Conservation (phyloP, 768 basidiomycete genomes). For the Coprinellus aureogranulatus region DNA sequence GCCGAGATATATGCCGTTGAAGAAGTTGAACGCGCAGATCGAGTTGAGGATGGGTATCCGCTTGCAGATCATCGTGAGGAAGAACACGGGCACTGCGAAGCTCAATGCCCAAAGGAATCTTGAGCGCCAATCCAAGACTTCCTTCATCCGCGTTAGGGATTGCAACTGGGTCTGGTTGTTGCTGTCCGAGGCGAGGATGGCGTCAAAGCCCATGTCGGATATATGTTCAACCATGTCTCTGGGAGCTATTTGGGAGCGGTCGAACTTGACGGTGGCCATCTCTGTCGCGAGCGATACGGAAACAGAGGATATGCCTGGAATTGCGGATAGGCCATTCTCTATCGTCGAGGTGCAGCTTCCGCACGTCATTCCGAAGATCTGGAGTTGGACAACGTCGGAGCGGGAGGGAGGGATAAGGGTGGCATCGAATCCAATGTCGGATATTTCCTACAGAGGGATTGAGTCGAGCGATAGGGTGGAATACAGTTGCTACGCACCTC, state of each 20-base stretch:
- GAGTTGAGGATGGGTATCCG: conserved; percentile 59
- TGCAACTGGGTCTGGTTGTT: conserved; percentile 80
- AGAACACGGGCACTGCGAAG: conserved; percentile 93
- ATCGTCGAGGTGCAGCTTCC: conserved; percentile 77
- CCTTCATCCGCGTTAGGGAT: conserved; percentile 84
- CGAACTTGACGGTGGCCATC: conserved; percentile 73
- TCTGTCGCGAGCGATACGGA: conserved; percentile 76
- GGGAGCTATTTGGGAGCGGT: conserved; percentile 66
- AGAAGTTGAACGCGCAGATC: conserved; percentile 49
- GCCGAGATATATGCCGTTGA: conserved; percentile 73
- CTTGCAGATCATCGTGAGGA: conserved; percentile 82
- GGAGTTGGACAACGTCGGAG: conserved; percentile 68
- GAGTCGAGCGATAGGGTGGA: conserved; percentile 10
- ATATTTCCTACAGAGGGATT: conserved; percentile 66
- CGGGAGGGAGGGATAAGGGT: conserved; percentile 64
- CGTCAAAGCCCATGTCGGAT: conserved; percentile 88
- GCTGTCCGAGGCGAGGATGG: conserved; percentile 70
- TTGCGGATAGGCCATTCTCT: conserved; percentile 60
- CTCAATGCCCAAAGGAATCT: conserved; percentile 70
- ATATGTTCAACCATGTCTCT: conserved; percentile 88
- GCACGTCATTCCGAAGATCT: conserved; percentile 91
- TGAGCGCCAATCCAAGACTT: conserved; percentile 84
- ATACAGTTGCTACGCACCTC: conserved; percentile 45
- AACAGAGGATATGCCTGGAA: conserved; percentile 74
- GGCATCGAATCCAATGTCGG: conserved; percentile 91